A percentile compares a stretch with the other conserved stretches of the same genome.
Evolutionary conservation across 177 flowering plant species (phyloP).

Genomic region (Vitis hybrid): DNA sequence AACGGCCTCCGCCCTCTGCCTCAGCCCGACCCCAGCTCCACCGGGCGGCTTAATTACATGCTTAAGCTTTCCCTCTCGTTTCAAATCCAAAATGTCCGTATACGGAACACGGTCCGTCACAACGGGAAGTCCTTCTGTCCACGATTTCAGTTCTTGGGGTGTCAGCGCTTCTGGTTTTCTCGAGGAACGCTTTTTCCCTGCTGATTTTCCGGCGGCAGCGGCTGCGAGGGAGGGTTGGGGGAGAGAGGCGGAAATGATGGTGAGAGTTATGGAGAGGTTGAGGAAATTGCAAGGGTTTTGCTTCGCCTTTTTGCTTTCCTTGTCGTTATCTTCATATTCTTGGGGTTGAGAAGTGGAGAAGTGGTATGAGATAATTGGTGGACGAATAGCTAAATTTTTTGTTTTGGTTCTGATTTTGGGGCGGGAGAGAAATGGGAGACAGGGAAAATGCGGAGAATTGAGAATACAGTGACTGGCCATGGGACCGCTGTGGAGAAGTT

Average conservation of each 20-base stretch:
- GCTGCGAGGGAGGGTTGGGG: slow-evolving; percentile 39
- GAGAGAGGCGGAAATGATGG: slow-evolving; percentile 65
- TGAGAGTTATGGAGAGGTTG: slow-evolving; percentile 54
- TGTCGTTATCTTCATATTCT: slow-evolving; percentile 4
- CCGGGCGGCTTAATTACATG: slow-evolving; percentile 64
- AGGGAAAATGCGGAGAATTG: neutral
- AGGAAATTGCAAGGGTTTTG: slow-evolving; percentile 29
- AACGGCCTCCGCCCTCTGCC: slow-evolving; percentile 51
- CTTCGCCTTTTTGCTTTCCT: slow-evolving; percentile 7
- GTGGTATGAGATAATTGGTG: neutral
- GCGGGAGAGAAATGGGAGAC: neutral
- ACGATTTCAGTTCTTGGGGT: slow-evolving; percentile 63
- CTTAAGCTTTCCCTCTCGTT: slow-evolving; percentile 62
- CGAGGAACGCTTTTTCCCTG: slow-evolving; percentile 38
- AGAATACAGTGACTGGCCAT: neutral
- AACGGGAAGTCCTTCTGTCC: slow-evolving; percentile 67
- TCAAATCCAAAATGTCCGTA: slow-evolving; percentile 61
- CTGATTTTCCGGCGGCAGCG: slow-evolving; percentile 25
- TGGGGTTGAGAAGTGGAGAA: neutral
- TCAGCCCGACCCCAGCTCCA: slow-evolving; percentile 19
- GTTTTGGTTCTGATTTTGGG: too few species aligned
- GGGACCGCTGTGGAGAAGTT: neutral
- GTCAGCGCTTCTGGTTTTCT: slow-evolving; percentile 50
- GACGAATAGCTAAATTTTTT: too few species aligned
- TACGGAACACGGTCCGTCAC: slow-evolving; percentile 62